Conservation (phyloP, 169 alveolate genomes). For the Cryptosporidium bovis region DNA sequence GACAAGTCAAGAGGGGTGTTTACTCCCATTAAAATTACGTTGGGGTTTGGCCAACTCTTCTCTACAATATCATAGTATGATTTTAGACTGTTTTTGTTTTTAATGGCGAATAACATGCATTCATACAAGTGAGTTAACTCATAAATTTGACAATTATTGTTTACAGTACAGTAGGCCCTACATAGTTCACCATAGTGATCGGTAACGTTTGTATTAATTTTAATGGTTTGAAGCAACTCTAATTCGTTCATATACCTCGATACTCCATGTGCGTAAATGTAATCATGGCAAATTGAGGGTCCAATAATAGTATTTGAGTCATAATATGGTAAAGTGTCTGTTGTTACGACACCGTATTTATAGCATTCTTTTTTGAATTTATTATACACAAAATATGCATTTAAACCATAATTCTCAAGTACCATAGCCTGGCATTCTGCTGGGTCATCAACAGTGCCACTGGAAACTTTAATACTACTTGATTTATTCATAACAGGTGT, state of each 20-base stretch:
- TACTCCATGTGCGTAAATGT: slow-evolving; percentile 29
- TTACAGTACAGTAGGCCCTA: slow-evolving; percentile 32
- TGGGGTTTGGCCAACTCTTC: slow-evolving; percentile 35
- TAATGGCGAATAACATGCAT: slow-evolving; percentile 21
- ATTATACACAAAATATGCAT: slow-evolving; percentile 41
- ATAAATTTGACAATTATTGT: slow-evolving; percentile 32
- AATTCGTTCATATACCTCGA: slow-evolving; percentile 3
- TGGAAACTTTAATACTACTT: slow-evolving; percentile 13
- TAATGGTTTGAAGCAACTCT: slow-evolving; percentile 2
- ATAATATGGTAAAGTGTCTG: slow-evolving; percentile 28
- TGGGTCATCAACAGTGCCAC: neutral
- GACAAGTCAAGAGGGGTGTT: slow-evolving; percentile 49
- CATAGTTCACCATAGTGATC: slow-evolving; percentile 59
- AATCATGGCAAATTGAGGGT: slow-evolving; percentile 63
- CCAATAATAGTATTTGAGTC: slow-evolving; percentile 49
- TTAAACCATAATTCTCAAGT: slow-evolving; percentile 43
- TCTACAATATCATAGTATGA: slow-evolving; percentile 35
- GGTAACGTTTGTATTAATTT: slow-evolving; percentile 23
- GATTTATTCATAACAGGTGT: slow-evolving; percentile 17
- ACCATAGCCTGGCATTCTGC: slow-evolving; percentile 70
- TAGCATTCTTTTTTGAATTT: slow-evolving; percentile 21
- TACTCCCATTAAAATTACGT: slow-evolving; percentile 57
- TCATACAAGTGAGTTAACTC: slow-evolving; percentile 39
- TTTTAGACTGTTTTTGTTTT: slow-evolving; percentile 2
- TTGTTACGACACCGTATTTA: slow-evolving; percentile 47